Percentiles rank a stretch among this genome's conserved stretches.
Conservation (phyloP, 768 basidiomycete genomes). For the Phanerodontia chrysosporium region DNA sequence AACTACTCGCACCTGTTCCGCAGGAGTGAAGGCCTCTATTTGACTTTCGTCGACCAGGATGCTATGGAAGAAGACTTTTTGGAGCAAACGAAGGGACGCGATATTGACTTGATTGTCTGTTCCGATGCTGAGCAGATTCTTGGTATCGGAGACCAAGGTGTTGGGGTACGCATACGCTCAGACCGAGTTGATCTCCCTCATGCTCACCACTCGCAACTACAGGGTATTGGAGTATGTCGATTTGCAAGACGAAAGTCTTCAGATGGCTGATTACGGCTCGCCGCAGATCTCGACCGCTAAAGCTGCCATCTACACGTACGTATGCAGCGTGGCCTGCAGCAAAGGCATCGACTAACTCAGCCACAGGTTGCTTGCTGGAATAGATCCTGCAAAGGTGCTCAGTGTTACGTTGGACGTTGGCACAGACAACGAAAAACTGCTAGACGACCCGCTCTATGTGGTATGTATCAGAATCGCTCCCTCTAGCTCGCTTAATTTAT, state of each 20-base stretch:
- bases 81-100: conserved; percentile 53
- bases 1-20: conserved; percentile 84
- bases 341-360: neutral
- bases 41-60: conserved; percentile 57
- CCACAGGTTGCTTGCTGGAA: conserved; percentile 55
- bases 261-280: neutral
- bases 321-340: neutral
- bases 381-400: conserved; percentile 57
- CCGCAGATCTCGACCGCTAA: conserved; percentile 71
- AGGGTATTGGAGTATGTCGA: conserved; percentile 34
- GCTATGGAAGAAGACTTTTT: conserved; percentile 76
- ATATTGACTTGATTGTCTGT: conserved; percentile 77
- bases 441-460: conserved; percentile 63
- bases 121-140: conserved; percentile 85
- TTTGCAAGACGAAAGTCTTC: neutral
- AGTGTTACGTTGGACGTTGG: conserved; percentile 72
- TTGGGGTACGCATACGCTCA: conserved; percentile 43
- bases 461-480: conserved; percentile 33
- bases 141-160: conserved; percentile 74
- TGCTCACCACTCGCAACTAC: neutral
- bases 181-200: too few species aligned
- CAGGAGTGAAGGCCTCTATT: conserved; percentile 71
- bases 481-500: neutral
- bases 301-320: conserved; percentile 71
- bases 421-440: conserved; percentile 61